A percentile compares a stretch with the other conserved stretches of the same genome.
Conservation (phyloP, 2,329 filamentous ascomycete species). For the Stagonosporopsis rhizophila region DNA sequence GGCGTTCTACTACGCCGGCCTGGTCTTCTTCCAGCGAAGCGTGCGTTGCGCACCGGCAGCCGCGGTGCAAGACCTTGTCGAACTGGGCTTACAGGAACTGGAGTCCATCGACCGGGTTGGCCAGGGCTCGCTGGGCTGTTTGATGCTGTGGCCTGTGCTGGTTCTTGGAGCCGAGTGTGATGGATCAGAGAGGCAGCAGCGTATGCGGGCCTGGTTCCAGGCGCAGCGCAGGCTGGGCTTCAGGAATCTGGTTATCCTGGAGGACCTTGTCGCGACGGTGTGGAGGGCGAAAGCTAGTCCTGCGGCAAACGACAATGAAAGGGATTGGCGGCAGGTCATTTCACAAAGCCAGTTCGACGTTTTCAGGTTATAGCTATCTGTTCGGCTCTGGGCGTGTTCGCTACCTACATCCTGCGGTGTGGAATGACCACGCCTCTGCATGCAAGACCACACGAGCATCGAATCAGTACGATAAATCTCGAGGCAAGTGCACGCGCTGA, state of each 20-base stretch:
- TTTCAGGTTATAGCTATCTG: conserved; percentile 11
- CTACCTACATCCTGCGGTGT: too few species aligned
- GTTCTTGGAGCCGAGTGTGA: conserved; percentile 20
- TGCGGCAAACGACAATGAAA: not conserved
- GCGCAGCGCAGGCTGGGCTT: conserved; percentile 18
- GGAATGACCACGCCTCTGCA: too few species aligned
- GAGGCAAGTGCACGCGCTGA: too few species aligned
- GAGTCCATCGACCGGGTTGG: conserved; percentile 17
- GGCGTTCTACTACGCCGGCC: conserved; percentile 20
- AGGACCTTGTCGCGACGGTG: conserved; percentile 15
- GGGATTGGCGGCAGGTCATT: conserved; percentile 16
- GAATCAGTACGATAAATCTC: too few species aligned
- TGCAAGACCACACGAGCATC: too few species aligned
- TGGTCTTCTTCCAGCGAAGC: conserved; percentile 20
- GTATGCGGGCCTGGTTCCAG: conserved; percentile 15
- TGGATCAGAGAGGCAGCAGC: not conserved
- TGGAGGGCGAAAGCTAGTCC: conserved; percentile 3
- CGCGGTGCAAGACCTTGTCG: conserved; percentile 17
- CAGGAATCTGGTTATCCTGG: conserved; percentile 14
- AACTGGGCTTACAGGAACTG: conserved; percentile 16
- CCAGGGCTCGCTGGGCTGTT: conserved; percentile 15
- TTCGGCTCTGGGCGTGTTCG: too few species aligned
- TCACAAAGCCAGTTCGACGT: conserved; percentile 13
- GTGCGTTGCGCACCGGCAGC: conserved; percentile 5
- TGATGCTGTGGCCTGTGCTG: conserved; percentile 23